Evolutionary conservation across 106 monocot species (phyloP).

Genomic region (Allium sativum): DNA sequence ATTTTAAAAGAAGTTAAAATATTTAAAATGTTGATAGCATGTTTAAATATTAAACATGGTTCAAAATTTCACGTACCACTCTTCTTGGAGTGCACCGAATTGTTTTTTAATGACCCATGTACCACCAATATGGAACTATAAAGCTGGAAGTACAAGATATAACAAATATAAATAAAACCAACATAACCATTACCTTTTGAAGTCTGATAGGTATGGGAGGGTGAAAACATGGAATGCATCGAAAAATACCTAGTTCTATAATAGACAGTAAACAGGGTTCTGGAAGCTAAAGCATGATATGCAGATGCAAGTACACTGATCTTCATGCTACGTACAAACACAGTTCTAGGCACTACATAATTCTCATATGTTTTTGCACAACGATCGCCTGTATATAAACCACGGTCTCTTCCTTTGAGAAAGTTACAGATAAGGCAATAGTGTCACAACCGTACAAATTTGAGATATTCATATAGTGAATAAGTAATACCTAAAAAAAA

Average conservation of each 20-base stretch:
- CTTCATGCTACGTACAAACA: constrained; percentile 18
- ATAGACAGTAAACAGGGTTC: constrained; percentile 23
- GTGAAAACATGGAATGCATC: no score
- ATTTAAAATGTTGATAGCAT: background rate
- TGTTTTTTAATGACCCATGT: constrained; percentile 16
- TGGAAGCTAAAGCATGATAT: constrained; percentile 13
- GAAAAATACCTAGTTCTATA: constrained; percentile 26
- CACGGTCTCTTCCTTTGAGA: constrained; percentile 17
- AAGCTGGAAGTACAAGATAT: constrained; percentile 19
- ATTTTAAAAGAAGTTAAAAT: background rate
- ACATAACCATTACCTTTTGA: no score
- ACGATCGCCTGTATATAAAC: constrained; percentile 20
- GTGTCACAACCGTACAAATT: no score
- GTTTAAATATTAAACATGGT: no score
- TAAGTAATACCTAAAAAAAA: constrained; percentile 16
- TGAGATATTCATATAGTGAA: no score
- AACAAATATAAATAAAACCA: background rate
- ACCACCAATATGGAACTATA: constrained; percentile 17
- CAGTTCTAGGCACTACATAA: constrained; percentile 7
- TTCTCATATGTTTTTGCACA: constrained; percentile 10
- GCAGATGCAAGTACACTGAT: constrained; percentile 22
- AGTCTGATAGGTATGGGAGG: background rate
- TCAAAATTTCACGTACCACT: constrained; percentile 16
- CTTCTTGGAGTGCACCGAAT: constrained; percentile 15
- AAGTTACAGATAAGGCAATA: background rate